phyloP scores from a whole-genome alignment of 768 basidiomycete genomes.

The Suillus variegatus region DNA sequence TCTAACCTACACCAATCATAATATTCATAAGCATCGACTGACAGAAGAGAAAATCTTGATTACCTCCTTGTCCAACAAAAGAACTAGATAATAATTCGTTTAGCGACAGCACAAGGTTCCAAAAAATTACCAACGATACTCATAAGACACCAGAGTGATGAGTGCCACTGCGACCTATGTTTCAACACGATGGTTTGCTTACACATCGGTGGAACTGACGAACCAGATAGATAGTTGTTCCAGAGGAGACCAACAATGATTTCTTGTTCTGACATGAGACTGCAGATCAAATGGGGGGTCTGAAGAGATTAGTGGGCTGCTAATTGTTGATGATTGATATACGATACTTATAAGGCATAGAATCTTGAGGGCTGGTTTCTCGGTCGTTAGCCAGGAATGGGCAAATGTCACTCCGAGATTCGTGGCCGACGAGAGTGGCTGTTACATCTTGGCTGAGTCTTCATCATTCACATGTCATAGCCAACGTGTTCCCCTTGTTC shows the following conservation, averaged over 20 bases:
- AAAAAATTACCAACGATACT: neutral
- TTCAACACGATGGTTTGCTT: neutral
- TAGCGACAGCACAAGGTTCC: neutral
- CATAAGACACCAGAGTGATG: neutral
- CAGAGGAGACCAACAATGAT: neutral
- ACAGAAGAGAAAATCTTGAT: neutral
- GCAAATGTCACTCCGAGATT: neutral
- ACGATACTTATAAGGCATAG: neutral
- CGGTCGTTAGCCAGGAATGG: neutral
- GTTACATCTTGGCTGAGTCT: neutral
- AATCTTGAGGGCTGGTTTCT: neutral
- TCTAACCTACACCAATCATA: neutral
- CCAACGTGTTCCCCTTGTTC: neutral
- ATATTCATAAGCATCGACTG: neutral
- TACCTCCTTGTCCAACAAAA: constrained; percentile 1
- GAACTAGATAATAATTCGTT: neutral
- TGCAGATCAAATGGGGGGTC: too few species aligned
- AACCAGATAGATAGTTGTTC: neutral
- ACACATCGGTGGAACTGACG: neutral
- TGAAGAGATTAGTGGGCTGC: neutral
- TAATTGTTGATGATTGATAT: neutral
- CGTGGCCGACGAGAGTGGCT: neutral
- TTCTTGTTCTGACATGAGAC: neutral
- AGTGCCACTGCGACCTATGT: neutral
- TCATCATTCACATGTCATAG: neutral